Evolutionary conservation across 768 basidiomycete genomes (phyloP), one percentile per base, ranked within the genome.

Genomic region (Mycena vulgaris): DNA sequence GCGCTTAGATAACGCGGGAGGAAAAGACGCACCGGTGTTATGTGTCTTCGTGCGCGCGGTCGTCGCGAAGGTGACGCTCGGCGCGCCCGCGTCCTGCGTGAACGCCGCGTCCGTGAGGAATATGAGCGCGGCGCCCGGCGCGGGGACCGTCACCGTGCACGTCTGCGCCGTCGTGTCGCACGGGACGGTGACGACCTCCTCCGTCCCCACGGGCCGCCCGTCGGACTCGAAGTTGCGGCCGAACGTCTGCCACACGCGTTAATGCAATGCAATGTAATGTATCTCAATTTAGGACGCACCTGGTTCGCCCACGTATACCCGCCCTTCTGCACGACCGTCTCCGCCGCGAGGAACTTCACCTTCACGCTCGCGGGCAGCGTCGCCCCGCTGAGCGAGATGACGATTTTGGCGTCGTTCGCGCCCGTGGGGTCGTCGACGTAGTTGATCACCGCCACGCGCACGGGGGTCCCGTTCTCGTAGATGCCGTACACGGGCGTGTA

Each of bases 221-320:
- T 95, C 93, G 1, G 88, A 89, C 66, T 87, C 82, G 70, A 92
- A 91, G 45, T 82, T 82, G 48, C 84, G 85, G 9, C 91, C 91
- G 57, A 89, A 88, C 0, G 91, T 92, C 88, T 91, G 74, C 47
- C 19, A 39, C 31, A 19, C 14, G 57, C 17, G 28, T 14, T 6
- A 37, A 37, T 7, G n/a, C 19, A 45, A n/a, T 5, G 10, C 19
- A 21, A 37, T 37, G n/a, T 21, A 13, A 21, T 5, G n/a, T 5
- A 21, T 8, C 8, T 40, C 5, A 40, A 14, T 10, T 10, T 48
- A 40, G 13, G 8, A 70, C 83, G 37, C 45, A 91, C 91, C 81
- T 93, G 94, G 13, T 89, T 89, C 1, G 92, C 94, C 93, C 93
- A 95, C 2, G 89, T 90, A 62, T 93, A 88, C 73, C 92, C 89